phyloP scores from a whole-genome alignment of 805 yeast species.

The Suhomyces kilbournensis region DNA sequence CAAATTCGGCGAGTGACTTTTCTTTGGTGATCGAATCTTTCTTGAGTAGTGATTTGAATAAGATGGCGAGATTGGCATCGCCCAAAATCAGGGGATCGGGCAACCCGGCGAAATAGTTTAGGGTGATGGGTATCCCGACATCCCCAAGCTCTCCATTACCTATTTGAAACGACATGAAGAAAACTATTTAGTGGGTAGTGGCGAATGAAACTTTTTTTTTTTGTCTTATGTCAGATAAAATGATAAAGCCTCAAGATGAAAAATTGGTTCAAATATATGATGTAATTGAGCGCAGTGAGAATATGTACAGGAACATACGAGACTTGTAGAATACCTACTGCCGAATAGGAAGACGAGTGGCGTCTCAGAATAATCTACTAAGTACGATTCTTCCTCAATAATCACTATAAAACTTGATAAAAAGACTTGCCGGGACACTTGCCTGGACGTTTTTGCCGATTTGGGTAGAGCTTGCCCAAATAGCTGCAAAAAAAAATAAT shows the following conservation, averaged over 20 bases:
- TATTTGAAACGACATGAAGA: slow-evolving; percentile 1
- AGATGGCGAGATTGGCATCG: slow-evolving; percentile 49
- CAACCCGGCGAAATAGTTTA: slow-evolving; percentile 72
- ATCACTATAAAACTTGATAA: too few relatives aligned
- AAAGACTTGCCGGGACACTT: not conserved
- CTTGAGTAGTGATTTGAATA: slow-evolving; percentile 75
- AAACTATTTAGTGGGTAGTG: not conserved
- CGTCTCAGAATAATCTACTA: not conserved
- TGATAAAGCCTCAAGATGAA: not conserved
- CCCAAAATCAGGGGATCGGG: slow-evolving; percentile 50
- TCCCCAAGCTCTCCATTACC: slow-evolving; percentile 21
- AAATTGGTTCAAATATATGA: not conserved
- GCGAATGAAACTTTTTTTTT: not conserved
- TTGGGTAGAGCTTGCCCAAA: not conserved
- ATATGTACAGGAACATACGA: not conserved
- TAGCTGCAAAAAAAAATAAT: not conserved
- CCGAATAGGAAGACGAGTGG: not conserved
- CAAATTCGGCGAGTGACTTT: slow-evolving; percentile 60
- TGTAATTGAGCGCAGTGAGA: not conserved
- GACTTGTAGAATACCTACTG: not conserved
- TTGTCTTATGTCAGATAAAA: not conserved
- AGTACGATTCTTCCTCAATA: not conserved
- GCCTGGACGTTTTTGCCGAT: not conserved
- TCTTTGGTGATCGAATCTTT: slow-evolving; percentile 84
- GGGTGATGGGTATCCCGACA: slow-evolving; percentile 45